Evolutionary conservation across 192 early-diverging fungal genomes (phyloP).

Genomic region (Pecoramyces ruminantium): DNA sequence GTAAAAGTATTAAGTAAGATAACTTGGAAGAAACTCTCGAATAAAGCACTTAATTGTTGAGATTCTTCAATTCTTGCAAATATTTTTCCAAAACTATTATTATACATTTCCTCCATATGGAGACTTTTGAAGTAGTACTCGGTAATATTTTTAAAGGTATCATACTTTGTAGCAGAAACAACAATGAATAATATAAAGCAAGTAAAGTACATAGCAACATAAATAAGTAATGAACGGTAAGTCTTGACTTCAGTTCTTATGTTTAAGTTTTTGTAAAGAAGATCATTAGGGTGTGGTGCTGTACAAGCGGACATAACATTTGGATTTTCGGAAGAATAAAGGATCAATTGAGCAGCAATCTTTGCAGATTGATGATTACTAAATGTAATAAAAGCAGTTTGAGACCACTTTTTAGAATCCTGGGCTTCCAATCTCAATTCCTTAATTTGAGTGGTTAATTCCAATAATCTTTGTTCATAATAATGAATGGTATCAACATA

Average conservation of each 20-base stretch:
- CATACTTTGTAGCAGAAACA: neutral
- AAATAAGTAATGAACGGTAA: neutral
- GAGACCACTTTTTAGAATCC: neutral
- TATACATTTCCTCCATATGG: too few relatives aligned
- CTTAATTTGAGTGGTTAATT: neutral
- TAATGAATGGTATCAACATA: neutral
- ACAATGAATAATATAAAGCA: neutral
- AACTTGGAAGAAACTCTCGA: neutral
- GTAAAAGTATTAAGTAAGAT: neutral
- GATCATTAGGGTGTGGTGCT: neutral
- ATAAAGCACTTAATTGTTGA: neutral
- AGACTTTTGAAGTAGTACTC: neutral
- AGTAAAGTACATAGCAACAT: neutral
- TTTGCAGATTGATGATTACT: neutral
- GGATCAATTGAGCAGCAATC: neutral
- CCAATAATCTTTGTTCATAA: neutral
- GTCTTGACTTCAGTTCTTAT: neutral
- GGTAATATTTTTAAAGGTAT: neutral
- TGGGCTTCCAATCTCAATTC: neutral
- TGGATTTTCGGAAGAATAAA: neutral
- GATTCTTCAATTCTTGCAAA: neutral
- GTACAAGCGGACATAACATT: neutral
- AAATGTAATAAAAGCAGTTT: neutral
- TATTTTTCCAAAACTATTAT: too few relatives aligned
- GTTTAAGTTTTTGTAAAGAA: neutral